Evolutionary conservation across 2,329 filamentous ascomycete species (phyloP).

Genomic region (Arthrobotrys pseudoclavata): DNA sequence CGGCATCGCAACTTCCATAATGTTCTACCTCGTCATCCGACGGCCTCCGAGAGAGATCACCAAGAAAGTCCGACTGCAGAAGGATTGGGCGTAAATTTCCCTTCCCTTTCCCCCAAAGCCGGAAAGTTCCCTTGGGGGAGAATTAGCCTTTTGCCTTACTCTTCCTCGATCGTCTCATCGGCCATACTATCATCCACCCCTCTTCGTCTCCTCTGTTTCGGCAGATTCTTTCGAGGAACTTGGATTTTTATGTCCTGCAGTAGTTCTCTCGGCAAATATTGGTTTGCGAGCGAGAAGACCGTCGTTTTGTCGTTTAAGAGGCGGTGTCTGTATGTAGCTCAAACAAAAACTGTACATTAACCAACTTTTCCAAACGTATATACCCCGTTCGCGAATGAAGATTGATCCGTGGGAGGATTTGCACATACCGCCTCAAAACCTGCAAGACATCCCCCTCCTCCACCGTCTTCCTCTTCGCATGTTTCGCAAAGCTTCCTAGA

Average conservation of each 20-base stretch:
- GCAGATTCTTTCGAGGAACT: slow-evolving; percentile 37
- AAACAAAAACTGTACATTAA: slow-evolving; percentile 46
- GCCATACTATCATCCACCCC: slow-evolving; percentile 22
- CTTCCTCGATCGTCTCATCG: slow-evolving; percentile 11
- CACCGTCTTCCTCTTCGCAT: slow-evolving; percentile 86
- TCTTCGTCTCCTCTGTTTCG: slow-evolving; percentile 34
- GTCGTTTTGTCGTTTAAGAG: slow-evolving; percentile 79
- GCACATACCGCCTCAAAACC: slow-evolving; percentile 83
- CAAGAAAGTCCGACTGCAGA: slow-evolving; percentile 81
- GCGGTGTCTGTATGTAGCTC: slow-evolving; percentile 75
- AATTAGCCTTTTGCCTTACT: slow-evolving; percentile 43
- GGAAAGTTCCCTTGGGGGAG: too few relatives aligned
- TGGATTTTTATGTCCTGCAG: slow-evolving; percentile 84
- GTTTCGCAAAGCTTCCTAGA: slow-evolving; percentile 81
- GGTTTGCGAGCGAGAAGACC: slow-evolving; percentile 86
- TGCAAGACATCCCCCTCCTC: slow-evolving; percentile 86
- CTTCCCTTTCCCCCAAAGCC: too few relatives aligned
- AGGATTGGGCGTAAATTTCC: slow-evolving; percentile 74
- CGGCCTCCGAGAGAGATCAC: slow-evolving; percentile 82
- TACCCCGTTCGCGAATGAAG: slow-evolving; percentile 2
- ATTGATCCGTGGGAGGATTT: not conserved
- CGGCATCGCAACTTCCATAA: slow-evolving; percentile 85
- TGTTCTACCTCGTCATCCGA: slow-evolving; percentile 95
- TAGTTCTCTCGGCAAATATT: slow-evolving; percentile 83
- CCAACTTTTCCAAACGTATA: slow-evolving; percentile 1